Base-by-base conservation (phyloP, 2,329 filamentous ascomycete species). In the Alternaria infectoria region DNA sequence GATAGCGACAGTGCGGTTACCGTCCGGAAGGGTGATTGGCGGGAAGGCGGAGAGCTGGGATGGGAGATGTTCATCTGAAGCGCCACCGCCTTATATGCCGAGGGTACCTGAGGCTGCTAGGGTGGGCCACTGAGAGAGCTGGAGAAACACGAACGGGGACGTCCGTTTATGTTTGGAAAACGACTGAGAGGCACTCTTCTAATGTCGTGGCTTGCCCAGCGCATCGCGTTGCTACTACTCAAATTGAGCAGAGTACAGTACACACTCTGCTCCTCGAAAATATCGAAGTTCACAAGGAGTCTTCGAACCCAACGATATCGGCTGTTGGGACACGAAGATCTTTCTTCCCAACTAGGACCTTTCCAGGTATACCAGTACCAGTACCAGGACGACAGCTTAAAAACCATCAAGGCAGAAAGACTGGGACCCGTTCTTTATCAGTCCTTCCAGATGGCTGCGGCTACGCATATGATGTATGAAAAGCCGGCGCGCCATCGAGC, bases 1-100 rank as follows among this genome's bases (percentile, higher is more conserved):
- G 9, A 6, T 51, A 17, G 36, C 44, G n/a, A 50, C 40, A 10
- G 26, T 54, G 23, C 43, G 50, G 19, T 12, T 57, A n/a, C 56
- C 60, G n/a, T 47, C 51, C 0, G 45, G 25, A 4, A 51, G 57
- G n/a, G n/a, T 23, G 5, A 32, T 51, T 19, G 17, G 30, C 5
- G 28, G 25, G n/a, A 64, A 60, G 40, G 17, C 36, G 12, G 26
- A 44, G 30, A 15, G 19, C 6, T 55, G 54, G 21, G 45, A 44
- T 32, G 51, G 21, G n/a, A 54, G 49, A 9, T 13, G 40, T 19
- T 49, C 26, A 6, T 36, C 51, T 32, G 64, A 67, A 28, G 50
- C 59, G 12, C 54, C 64, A 21, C 67, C 67, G n/a, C 67, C 65
- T 21, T 69, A 69, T 46, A 65, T 60, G 57, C 65, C 62, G 1